Conservation (phyloP, 805 yeast genomes). For the Hanseniaspora valbyensis region DNA sequence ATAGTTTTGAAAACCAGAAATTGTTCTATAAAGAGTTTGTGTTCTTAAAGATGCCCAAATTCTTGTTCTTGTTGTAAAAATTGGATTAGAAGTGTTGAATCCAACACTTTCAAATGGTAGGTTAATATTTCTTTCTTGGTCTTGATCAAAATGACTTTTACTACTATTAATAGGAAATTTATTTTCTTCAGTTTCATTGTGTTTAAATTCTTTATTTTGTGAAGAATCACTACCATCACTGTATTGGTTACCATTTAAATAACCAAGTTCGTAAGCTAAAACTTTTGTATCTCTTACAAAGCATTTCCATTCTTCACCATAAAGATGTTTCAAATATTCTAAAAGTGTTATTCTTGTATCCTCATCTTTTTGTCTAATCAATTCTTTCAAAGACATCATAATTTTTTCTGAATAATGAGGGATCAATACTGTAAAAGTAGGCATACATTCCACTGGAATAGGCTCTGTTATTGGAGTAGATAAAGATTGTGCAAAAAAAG, state of each 20-base stretch:
- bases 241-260: slow-evolving; percentile 22
- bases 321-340: slow-evolving; percentile 64
- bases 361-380: slow-evolving; percentile 56
- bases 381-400: slow-evolving; percentile 60
- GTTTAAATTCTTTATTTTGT: slow-evolving; percentile 15
- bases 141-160: slow-evolving; percentile 16
- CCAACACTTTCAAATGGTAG: slow-evolving; percentile 65
- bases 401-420: slow-evolving; percentile 86
- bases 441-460: slow-evolving; percentile 55
- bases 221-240: slow-evolving; percentile 2
- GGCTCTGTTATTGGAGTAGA: slow-evolving; percentile 79
- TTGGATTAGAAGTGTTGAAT: slow-evolving; percentile 54
- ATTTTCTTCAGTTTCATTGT: too few relatives aligned
- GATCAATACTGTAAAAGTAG: slow-evolving; percentile 68
- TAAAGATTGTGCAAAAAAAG: slow-evolving; percentile 81
- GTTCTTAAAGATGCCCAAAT: slow-evolving; percentile 79
- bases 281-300: slow-evolving; percentile 69
- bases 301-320: slow-evolving; percentile 67
- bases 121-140: slow-evolving; percentile 41
- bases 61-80: slow-evolving; percentile 58
- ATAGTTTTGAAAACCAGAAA: slow-evolving; percentile 76
- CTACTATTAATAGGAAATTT: too few relatives aligned
- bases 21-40: slow-evolving; percentile 73
- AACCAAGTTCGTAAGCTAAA: slow-evolving; percentile 44
- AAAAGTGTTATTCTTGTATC: slow-evolving; percentile 56